phyloP scores from a whole-genome alignment of 148 eudicot species.

The Selenicereus undatus region DNA sequence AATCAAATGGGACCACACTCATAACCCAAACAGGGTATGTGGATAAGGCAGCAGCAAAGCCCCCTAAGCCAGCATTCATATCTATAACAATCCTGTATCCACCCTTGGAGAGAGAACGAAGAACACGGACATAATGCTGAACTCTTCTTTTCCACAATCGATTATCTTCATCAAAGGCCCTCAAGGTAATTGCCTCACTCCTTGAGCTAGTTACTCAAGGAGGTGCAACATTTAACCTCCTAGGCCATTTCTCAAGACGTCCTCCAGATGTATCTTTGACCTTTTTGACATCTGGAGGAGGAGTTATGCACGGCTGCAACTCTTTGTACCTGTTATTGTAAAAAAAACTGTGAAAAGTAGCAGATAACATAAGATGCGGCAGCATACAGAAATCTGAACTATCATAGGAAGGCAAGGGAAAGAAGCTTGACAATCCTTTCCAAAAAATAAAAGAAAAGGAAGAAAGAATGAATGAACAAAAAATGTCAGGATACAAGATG shows the following conservation, averaged over 20 bases:
- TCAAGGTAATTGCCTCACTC: constrained; percentile 28
- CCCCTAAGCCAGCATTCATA: constrained; percentile 79
- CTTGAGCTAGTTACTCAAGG: constrained; percentile 40
- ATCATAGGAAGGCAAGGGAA: not conserved
- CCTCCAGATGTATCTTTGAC: constrained; percentile 47
- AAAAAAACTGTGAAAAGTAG: not conserved
- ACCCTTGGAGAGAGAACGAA: constrained; percentile 34
- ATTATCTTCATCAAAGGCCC: constrained; percentile 46
- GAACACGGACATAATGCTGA: constrained; percentile 39
- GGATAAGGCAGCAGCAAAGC: constrained; percentile 64
- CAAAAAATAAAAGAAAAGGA: not conserved
- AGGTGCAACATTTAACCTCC: constrained; percentile 45
- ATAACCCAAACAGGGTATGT: constrained; percentile 69
- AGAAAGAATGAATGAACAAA: not conserved
- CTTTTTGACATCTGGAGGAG: constrained; percentile 38
- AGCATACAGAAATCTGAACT: not conserved
- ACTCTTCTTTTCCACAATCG: constrained; percentile 54
- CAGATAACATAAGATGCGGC: not conserved
- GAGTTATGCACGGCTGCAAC: constrained; percentile 50
- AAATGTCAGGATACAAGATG: not conserved
- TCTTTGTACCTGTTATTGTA: constrained; percentile 38
- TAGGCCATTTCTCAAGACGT: constrained; percentile 60
- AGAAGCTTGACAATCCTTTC: not conserved
- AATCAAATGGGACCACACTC: constrained; percentile 58
- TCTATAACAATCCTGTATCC: constrained; percentile 61